Base-by-base conservation (phyloP, 106 monocot species). In the Cymbidium sinense region DNA sequence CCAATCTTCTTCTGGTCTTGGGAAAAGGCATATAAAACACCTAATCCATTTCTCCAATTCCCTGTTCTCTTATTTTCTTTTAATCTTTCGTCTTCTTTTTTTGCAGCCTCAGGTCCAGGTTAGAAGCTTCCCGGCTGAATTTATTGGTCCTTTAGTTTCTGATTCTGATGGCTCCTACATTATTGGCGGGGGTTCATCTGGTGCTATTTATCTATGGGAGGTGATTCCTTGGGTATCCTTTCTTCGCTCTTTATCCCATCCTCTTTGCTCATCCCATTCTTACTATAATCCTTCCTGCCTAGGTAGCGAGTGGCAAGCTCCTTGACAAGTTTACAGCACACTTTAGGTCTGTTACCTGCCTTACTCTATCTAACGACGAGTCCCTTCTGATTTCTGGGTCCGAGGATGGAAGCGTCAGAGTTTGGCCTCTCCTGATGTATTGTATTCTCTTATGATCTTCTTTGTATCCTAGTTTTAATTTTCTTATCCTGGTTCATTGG, bases 231-330 rank as follows among this genome's bases (percentile, higher is more conserved):
- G 11, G 58, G 30, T 34, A 15, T 25, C 27, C 11, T 3, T 67
- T 76, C 17, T 54, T 27, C 6, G 51, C 2, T 18, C 41, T 50
- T 25, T 33, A 9, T 73, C 47, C 29, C 41, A 5, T 77, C 5
- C 47, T 34, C 20, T 75, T 67, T n/a, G 4, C 33, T 82, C 41
- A 37, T 37, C 39, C 54, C n/a, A 21, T 78, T 78, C 31, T 44
- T 35, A 2, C 13, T 12, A 20, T 73, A 72, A 70, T n/a, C 23
- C 23, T 23, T 79, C 11, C 31, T 43, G 8, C 4, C 7, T 55
- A 96, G 96, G 82, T 96, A 54, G 79, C 78, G 20, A 98, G 86
- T 85, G 98, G 98, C 23, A 91, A 84, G 77, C 75, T 98, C 35
- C 88, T 98, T 1, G 84, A 79, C 64, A 94, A 86, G 74, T 92